Base-by-base conservation (phyloP, 2,329 filamentous ascomycete species). In the Xylariales sp. region DNA sequence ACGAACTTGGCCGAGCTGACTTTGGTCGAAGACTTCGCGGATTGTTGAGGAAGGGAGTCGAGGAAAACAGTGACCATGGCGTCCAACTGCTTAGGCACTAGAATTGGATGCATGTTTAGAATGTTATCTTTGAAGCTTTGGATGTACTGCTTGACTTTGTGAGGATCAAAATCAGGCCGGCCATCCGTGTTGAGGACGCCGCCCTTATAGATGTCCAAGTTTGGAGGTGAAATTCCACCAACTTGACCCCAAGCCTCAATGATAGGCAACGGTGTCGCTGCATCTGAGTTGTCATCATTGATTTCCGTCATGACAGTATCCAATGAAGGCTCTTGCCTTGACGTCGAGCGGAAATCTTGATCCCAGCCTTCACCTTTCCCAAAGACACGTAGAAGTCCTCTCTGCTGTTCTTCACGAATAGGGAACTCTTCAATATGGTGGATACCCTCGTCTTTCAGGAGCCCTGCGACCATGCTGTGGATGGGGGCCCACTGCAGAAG, bases 401-500 rank as follows among this genome's bases (percentile, higher is more conserved):
- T 78, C 40, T 73, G 73, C 52, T 87, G 78, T 58, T 95, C 89
- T 37, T 81, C 70, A 19, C 79, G 72, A 58, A 93, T 85, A 0
- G 89, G 87, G 56, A 89, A 94, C 47, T 85, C 77, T 39, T 78
- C 76, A 18, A 81, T 71, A 37, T 72, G 71, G 21, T 70, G 66
- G 51, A 81, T 69, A 20, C 68, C 70, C 37, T 73, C 66, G 3
- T 56, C 56, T 16, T 67, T 60, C 38, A 80, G 57, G 18, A 68
- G 66, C 33, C 60, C 62, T 43, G 55, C 69, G 23, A 87, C 79
- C 54, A 96, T 56, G 44, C 72, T 64, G 55, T 70, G 63, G 38
- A 93, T 88, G 0, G 81, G 74, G 0, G 75, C 75, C 81, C 85
- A 89, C 32, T 76, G 71, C 19, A 97, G 66, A 14, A 97, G 68